These are phyloP conservation scores for Lipomyces anomalus DNA, from an alignment of 805 yeast species.

Conservation along the genomic window DNA sequence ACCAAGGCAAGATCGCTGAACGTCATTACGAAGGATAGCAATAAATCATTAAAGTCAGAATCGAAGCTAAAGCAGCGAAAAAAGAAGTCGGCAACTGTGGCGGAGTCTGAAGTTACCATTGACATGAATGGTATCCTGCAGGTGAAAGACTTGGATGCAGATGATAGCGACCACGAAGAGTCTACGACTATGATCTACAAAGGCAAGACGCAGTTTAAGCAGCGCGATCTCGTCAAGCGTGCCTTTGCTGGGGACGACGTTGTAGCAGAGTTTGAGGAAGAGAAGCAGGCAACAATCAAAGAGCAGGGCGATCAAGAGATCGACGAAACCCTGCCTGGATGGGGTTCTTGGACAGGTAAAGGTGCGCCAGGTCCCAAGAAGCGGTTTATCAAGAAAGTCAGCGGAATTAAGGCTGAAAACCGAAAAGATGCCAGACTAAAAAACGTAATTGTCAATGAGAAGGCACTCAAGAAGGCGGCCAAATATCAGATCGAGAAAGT, in stretches of 20 bases:
- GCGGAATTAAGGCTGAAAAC: conserved; percentile 70
- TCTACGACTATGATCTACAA: conserved; percentile 31
- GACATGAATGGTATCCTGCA: conserved; percentile 45
- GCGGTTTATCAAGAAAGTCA: conserved; percentile 61
- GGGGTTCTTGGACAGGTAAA: conserved; percentile 97
- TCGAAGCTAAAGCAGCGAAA: conserved; percentile 36
- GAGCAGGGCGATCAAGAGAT: conserved; percentile 86
- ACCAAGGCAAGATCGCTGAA: conserved; percentile 44
- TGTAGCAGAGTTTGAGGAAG: conserved; percentile 69
- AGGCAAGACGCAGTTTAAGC: conserved; percentile 43
- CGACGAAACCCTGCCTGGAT: conserved; percentile 86
- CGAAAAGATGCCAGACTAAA: conserved; percentile 72
- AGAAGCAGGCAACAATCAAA: conserved; percentile 57
- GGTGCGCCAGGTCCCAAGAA: conserved; percentile 43
- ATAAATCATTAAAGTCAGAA: conserved; percentile 42
- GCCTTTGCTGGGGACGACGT: conserved; percentile 99
- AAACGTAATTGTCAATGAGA: conserved; percentile 86
- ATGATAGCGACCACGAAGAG: conserved; percentile 44
- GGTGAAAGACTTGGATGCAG: conserved; percentile 44
- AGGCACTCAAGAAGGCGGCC: conserved; percentile 71
- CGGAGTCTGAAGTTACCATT: conserved; percentile 28
- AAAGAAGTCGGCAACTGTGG: conserved; percentile 28
- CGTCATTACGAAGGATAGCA: conserved; percentile 47
- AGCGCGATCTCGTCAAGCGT: conserved; percentile 73
- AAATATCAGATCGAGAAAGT: conserved; percentile 86